Evolutionary conservation across 495 filamentous ascomycete genomes (phyloP).

Genomic region (Penicillium bovifimosum): DNA sequence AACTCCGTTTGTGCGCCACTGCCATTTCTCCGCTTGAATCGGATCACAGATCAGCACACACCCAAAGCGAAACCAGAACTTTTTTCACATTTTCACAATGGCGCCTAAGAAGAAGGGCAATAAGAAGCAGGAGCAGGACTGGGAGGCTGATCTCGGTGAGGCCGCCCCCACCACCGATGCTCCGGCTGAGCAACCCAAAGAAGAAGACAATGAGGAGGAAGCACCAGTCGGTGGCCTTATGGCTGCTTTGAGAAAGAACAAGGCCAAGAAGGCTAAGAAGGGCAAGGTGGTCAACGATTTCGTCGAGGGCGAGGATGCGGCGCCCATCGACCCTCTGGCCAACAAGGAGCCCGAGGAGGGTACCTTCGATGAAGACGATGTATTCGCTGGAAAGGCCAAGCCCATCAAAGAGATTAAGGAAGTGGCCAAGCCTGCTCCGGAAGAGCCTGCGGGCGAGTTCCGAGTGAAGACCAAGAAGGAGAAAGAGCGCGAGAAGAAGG

Average conservation of each 20-base stretch:
- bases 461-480: conserved; percentile 88
- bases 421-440: conserved; percentile 37
- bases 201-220: conserved; percentile 42
- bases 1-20: conserved; percentile 32
- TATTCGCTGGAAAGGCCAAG: conserved; percentile 64
- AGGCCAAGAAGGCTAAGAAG: conserved; percentile 91
- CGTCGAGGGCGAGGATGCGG: conserved; percentile 63
- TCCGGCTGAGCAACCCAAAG: conserved; percentile 41
- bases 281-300: conserved; percentile 68
- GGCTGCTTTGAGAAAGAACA: conserved; percentile 81
- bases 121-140: conserved; percentile 85
- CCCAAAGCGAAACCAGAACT: neutral
- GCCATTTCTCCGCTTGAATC: conserved; percentile 14
- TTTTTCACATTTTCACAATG: conserved; percentile 49
- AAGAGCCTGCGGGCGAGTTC: conserved; percentile 54
- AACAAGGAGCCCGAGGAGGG: conserved; percentile 81
- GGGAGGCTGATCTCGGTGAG: conserved; percentile 95
- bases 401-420: conserved; percentile 48
- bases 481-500: conserved; percentile 92
- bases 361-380: conserved; percentile 76
- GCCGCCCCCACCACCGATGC: conserved; percentile 47
- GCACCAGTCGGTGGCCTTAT: conserved; percentile 68
- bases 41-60: conserved; percentile 9
- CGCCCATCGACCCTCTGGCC: conserved; percentile 40
- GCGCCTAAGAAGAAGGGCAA: conserved; percentile 91